phyloP scores from a whole-genome alignment of 2,329 filamentous ascomycete genomes.

The Pyrenophora graminea region DNA sequence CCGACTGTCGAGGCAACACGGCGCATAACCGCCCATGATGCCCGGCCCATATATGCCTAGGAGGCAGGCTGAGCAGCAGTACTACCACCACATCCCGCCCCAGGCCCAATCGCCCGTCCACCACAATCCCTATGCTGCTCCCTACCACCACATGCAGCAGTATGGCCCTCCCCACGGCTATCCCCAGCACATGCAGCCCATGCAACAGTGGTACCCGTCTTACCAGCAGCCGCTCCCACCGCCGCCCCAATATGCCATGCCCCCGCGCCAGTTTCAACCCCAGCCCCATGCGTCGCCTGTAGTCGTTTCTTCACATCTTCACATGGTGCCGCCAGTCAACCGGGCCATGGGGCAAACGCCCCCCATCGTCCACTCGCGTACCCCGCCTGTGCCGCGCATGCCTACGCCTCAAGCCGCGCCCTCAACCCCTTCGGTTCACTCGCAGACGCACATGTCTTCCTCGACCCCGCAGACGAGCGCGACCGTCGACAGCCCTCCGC shows the following conservation, averaged over 20 bases:
- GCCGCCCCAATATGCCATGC: constrained; percentile 45
- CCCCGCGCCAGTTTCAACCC: constrained; percentile 45
- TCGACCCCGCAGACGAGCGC: constrained; percentile 39
- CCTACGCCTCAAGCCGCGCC: constrained; percentile 39
- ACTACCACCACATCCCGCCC: constrained; percentile 34
- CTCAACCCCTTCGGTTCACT: constrained; percentile 43
- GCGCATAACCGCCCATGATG: constrained; percentile 71
- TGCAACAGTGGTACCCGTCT: constrained; percentile 46
- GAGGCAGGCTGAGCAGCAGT: constrained; percentile 48
- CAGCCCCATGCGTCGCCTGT: constrained; percentile 50
- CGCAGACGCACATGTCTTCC: constrained; percentile 39
- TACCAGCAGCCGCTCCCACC: constrained; percentile 46
- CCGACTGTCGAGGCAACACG: constrained; percentile 47
- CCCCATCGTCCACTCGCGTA: constrained; percentile 43
- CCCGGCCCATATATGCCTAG: constrained; percentile 61
- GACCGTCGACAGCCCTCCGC: constrained; percentile 37
- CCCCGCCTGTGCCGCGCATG: constrained; percentile 39
- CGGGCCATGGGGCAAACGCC: constrained; percentile 45
- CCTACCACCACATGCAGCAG: constrained; percentile 45
- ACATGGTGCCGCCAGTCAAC: constrained; percentile 49
- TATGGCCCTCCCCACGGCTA: constrained; percentile 49
- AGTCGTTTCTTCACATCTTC: constrained; percentile 53
- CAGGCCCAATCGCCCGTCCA: constrained; percentile 26
- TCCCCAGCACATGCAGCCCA: constrained; percentile 44
- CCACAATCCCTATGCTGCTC: constrained; percentile 36